Conservation (phyloP, 2,329 filamentous ascomycete species). For the Diplocarpon rosae region DNA sequence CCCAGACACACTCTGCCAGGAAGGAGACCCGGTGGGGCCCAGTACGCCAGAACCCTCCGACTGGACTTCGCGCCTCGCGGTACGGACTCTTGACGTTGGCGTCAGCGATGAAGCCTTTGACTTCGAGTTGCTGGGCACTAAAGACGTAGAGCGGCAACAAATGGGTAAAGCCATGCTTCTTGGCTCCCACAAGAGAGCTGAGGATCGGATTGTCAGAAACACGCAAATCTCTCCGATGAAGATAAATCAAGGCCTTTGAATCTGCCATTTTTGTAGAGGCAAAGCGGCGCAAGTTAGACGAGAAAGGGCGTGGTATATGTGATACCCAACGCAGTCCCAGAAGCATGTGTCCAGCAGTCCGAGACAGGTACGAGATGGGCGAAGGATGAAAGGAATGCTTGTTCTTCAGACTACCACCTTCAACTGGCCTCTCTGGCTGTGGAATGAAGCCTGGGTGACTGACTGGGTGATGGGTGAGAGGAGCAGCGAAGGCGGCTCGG, state of each 20-base stretch:
- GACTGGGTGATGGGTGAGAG: too few relatives aligned
- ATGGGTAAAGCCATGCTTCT: constrained; percentile 50
- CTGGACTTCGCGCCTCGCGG: constrained; percentile 52
- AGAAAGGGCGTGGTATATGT: not conserved
- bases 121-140: constrained; percentile 58
- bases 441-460: too few relatives aligned
- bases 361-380: not conserved
- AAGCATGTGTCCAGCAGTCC: not conserved
- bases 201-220: constrained; percentile 66
- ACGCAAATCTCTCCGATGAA: constrained; percentile 63
- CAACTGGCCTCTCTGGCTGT: too few relatives aligned
- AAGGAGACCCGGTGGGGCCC: constrained; percentile 64
- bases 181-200: constrained; percentile 40
- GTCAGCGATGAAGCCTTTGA: constrained; percentile 58
- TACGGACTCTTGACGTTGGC: constrained; percentile 46
- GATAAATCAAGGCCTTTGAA: constrained; percentile 52
- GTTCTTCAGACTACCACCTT: too few relatives aligned
- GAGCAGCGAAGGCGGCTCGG: too few relatives aligned
- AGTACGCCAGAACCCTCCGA: constrained; percentile 61
- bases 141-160: constrained; percentile 63
- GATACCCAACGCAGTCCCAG: not conserved
- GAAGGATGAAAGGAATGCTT: constrained; percentile 9
- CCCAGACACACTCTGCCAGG: constrained; percentile 61
- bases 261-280: constrained; percentile 23
- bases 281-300: not conserved